Evolutionary conservation across 768 basidiomycete genomes (phyloP).

Genomic region (Leccinum variicolor): DNA sequence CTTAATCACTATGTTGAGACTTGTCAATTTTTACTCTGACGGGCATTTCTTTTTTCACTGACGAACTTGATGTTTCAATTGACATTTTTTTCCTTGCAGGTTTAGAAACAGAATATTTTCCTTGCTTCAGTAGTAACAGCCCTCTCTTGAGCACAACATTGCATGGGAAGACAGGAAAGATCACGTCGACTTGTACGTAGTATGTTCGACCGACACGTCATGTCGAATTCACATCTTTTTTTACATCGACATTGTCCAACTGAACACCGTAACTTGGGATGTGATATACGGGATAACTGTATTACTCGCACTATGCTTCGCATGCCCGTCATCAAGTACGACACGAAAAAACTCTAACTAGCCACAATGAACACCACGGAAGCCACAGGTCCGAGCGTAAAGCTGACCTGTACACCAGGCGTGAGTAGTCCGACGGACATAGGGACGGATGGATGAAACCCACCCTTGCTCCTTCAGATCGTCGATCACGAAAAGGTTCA

Average conservation of each 20-base stretch:
- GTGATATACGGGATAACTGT: too few species aligned
- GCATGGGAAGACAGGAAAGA: background rate
- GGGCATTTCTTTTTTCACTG: background rate
- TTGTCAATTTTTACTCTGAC: background rate
- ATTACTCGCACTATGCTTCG: too few species aligned
- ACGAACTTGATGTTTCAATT: background rate
- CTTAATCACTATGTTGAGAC: conserved; percentile 28
- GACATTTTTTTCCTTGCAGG: background rate
- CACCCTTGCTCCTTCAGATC: conserved; percentile 33
- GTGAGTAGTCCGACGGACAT: conserved; percentile 14
- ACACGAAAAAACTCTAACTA: background rate
- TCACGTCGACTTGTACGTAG: background rate
- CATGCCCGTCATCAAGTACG: background rate
- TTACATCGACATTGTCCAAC: too few species aligned
- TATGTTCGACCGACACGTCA: background rate
- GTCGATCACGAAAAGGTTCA: conserved; percentile 25
- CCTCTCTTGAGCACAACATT: too few species aligned
- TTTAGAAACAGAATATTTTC: too few species aligned
- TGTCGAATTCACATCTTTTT: background rate
- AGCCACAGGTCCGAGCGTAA: conserved; percentile 24
- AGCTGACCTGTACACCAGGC: too few species aligned
- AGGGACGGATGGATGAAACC: background rate
- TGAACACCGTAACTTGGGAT: too few species aligned
- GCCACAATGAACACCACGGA: conserved; percentile 21
- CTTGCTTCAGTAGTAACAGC: too few species aligned